These are phyloP conservation scores for Viridothelium virens DNA, from an alignment of 495 filamentous ascomycete species.

Conservation along the genomic window DNA sequence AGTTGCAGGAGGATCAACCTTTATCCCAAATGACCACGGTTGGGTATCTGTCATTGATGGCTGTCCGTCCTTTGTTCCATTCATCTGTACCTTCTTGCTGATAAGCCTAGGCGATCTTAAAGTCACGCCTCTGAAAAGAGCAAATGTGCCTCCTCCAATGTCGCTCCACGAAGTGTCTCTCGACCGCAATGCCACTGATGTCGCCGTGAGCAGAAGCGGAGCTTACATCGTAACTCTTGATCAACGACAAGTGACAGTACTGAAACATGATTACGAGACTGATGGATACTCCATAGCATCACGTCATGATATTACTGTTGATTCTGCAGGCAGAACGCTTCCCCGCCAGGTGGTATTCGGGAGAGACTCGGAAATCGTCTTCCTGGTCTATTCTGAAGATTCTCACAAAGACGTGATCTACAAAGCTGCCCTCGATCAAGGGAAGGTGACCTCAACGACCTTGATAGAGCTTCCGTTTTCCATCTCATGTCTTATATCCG, in stretches of 20 bases:
- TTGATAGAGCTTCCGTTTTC: background rate
- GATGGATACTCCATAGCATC: slow-evolving; percentile 7
- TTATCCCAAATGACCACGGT: slow-evolving; percentile 69
- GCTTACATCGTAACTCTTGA: slow-evolving; percentile 67
- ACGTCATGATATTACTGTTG: slow-evolving; percentile 22
- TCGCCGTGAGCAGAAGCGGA: slow-evolving; percentile 60
- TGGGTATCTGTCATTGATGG: slow-evolving; percentile 85
- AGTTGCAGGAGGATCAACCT: slow-evolving; percentile 57
- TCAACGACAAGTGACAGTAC: slow-evolving; percentile 24
- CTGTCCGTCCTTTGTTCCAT: slow-evolving; percentile 38
- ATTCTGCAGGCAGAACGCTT: background rate
- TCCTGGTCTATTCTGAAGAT: slow-evolving; percentile 12
- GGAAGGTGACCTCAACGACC: slow-evolving; percentile 3
- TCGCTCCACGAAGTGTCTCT: slow-evolving; percentile 65
- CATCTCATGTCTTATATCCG: background rate
- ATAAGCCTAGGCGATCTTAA: slow-evolving; percentile 52
- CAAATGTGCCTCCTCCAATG: slow-evolving; percentile 91
- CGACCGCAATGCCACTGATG: slow-evolving; percentile 58
- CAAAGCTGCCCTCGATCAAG: background rate
- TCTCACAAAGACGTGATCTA: background rate
- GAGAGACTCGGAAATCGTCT: slow-evolving; percentile 24
- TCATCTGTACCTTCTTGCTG: slow-evolving; percentile 15
- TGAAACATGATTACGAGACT: background rate
- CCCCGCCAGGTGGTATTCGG: slow-evolving; percentile 28
- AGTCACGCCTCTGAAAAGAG: slow-evolving; percentile 72